Percentiles rank a stretch among this genome's conserved stretches.
Conservation (phyloP, 345 rosid genomes). For the Syzygium aromaticum region DNA sequence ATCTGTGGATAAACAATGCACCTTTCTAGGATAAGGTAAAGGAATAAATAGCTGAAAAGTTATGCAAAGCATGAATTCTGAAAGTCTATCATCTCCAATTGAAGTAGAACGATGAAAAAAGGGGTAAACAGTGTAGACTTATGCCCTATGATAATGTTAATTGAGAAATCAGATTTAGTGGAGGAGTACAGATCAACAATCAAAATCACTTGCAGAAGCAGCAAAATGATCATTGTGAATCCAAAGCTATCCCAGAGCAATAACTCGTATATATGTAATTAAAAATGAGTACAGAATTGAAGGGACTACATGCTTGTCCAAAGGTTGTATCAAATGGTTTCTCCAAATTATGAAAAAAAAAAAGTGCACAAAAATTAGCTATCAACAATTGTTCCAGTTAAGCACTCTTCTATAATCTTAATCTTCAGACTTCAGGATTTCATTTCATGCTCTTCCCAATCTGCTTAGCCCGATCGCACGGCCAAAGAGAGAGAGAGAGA, state of each 20-base stretch:
- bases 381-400: background rate
- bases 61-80: background rate
- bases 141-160: background rate
- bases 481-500: background rate
- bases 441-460: background rate
- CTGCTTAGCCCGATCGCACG: background rate
- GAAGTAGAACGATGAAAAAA: background rate
- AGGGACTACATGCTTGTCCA: background rate
- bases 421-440: background rate
- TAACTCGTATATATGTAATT: background rate
- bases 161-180: background rate
- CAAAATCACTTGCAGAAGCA: background rate
- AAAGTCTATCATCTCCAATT: background rate
- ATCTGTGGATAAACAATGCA: conserved; percentile 25
- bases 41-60: background rate
- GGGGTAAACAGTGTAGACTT: background rate
- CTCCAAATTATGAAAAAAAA: background rate
- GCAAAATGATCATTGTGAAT: background rate
- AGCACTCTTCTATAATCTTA: background rate
- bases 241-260: background rate
- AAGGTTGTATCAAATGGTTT: background rate
- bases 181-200: background rate
- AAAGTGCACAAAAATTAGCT: background rate
- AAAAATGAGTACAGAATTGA: background rate
- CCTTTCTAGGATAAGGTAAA: background rate